These are phyloP conservation scores for Verticillium nonalfalfae DNA, from an alignment of 2,329 filamentous ascomycete genomes.

Conservation along the genomic window DNA sequence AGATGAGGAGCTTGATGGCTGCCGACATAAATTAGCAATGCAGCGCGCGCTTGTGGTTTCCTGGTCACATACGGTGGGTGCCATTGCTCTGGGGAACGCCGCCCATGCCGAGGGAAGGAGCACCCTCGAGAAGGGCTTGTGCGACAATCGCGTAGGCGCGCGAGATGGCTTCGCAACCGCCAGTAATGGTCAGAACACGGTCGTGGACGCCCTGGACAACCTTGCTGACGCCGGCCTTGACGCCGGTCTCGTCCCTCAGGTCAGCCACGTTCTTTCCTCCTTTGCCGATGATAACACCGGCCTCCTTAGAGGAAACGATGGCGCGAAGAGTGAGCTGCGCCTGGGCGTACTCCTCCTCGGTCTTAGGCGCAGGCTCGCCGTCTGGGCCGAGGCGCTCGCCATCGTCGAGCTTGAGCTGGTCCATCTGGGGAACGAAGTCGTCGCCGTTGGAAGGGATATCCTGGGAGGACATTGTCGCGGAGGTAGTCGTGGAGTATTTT, in stretches of 20 bases:
- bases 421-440: conserved; percentile 54
- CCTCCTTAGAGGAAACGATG: conserved; percentile 98
- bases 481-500: neutral
- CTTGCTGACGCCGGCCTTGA: conserved; percentile 98
- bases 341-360: conserved; percentile 93
- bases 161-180: conserved; percentile 79
- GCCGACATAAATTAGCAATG: conserved; percentile 16
- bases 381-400: conserved; percentile 61
- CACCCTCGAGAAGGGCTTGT: conserved; percentile 84
- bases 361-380: conserved; percentile 76
- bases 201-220: conserved; percentile 97
- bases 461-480: neutral
- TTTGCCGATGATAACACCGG: conserved; percentile 98
- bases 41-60: neutral
- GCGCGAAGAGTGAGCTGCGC: conserved; percentile 90
- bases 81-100: conserved; percentile 81
- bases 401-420: conserved; percentile 61
- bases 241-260: conserved; percentile 92
- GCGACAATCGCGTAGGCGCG: conserved; percentile 93
- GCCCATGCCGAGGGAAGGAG: conserved; percentile 93
- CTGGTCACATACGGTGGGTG: conserved; percentile 74
- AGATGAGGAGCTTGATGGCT: conserved; percentile 98
- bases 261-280: conserved; percentile 97
- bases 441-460: conserved; percentile 31
- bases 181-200: conserved; percentile 91